A percentile compares a stretch with the other conserved stretches of the same genome.
These are phyloP conservation scores for Mitragyna speciosa DNA, from an alignment of 257 asterid genomes.

Conservation along the genomic window DNA sequence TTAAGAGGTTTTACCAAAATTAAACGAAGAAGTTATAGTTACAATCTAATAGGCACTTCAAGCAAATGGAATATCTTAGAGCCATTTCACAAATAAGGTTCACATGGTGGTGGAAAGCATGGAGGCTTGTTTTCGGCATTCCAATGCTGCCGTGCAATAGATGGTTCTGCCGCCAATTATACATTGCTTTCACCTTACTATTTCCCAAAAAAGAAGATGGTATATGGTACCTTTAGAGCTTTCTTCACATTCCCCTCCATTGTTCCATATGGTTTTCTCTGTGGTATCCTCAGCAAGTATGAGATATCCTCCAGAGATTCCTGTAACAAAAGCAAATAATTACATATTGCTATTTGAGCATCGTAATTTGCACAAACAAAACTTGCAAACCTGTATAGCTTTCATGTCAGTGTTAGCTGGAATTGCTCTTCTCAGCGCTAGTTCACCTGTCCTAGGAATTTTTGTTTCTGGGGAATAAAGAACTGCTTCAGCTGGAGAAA, in stretches of 20 bases:
- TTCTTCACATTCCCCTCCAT: conserved; percentile 97
- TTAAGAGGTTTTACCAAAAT: not conserved
- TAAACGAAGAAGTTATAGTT: too few relatives aligned
- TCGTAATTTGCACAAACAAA: not conserved
- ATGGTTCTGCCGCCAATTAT: not conserved
- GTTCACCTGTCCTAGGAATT: conserved; percentile 93
- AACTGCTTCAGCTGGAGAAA: conserved; percentile 82
- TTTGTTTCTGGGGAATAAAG: conserved; percentile 95
- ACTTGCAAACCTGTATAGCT: conserved; percentile 67
- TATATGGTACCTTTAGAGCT: conserved; percentile 71
- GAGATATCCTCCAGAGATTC: conserved; percentile 93
- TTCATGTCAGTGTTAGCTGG: conserved; percentile 96
- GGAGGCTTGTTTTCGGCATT: not conserved
- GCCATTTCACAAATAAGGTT: not conserved
- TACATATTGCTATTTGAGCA: not conserved
- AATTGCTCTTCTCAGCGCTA: conserved; percentile 94
- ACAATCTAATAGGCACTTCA: not conserved
- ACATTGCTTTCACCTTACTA: not conserved
- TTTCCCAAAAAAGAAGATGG: not conserved
- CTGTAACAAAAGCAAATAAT: conserved; percentile 35
- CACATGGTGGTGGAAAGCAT: not conserved
- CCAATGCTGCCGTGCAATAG: not conserved
- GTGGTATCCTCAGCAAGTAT: conserved; percentile 96
- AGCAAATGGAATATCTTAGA: not conserved
- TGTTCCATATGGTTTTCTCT: conserved; percentile 92